These are phyloP conservation scores for Kluyveromyces aestuarii DNA, from an alignment of 805 yeast genomes.

Conservation along the genomic window DNA sequence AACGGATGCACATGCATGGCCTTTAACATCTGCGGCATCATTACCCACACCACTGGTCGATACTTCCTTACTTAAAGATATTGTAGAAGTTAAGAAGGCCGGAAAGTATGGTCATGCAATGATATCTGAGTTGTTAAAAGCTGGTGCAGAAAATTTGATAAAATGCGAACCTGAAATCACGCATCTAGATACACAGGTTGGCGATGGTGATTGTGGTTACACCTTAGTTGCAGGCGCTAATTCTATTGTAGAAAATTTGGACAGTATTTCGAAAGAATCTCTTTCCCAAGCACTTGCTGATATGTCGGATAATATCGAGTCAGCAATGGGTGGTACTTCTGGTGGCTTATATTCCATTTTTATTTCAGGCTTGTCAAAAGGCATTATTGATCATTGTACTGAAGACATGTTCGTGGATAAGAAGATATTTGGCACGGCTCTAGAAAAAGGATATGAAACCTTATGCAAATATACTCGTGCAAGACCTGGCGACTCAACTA, in stretches of 20 bases:
- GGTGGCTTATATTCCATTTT: constrained; percentile 88
- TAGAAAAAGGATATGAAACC: constrained; percentile 54
- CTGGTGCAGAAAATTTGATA: constrained; percentile 45
- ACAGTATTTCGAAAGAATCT: constrained; percentile 31
- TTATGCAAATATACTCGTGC: constrained; percentile 84
- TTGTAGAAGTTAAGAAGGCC: constrained; percentile 26
- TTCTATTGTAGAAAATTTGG: constrained; percentile 51
- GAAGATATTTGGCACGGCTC: constrained; percentile 37
- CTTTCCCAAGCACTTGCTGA: constrained; percentile 52
- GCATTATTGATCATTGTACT: constrained; percentile 28
- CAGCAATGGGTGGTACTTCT: constrained; percentile 95
- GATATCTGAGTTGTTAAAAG: constrained; percentile 31
- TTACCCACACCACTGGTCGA: constrained; percentile 27
- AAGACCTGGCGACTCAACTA: constrained; percentile 78
- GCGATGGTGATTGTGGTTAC: constrained; percentile 97
- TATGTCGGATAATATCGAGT: constrained; percentile 77
- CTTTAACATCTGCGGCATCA: constrained; percentile 19
- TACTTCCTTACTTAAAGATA: constrained; percentile 20
- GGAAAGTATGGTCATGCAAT: constrained; percentile 29
- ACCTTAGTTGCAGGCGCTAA: constrained; percentile 78
- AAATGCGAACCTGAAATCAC: constrained; percentile 79
- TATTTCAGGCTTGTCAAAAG: constrained; percentile 64
- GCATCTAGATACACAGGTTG: constrained; percentile 76
- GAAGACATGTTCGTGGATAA: constrained; percentile 24
- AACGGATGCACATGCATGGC: constrained; percentile 82